These are phyloP conservation scores for Nakaseomyces uthaithaninus DNA, from an alignment of 1,139 yeast genomes.

Conservation along the genomic window DNA sequence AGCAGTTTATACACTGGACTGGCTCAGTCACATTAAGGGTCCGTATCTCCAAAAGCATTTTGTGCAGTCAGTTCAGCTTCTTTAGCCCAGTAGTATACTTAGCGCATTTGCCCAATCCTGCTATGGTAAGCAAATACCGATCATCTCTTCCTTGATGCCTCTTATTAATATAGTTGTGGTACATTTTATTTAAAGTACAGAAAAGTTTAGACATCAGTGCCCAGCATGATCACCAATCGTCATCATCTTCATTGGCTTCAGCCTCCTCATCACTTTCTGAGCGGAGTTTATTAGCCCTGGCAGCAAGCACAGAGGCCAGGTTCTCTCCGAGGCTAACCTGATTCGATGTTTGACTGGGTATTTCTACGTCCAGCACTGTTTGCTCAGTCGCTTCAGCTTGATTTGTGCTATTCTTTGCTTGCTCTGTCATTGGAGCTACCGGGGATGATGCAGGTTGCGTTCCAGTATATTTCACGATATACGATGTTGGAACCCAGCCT, in stretches of 20 bases:
- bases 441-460: not conserved
- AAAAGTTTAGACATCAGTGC: not conserved
- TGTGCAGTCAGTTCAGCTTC: no score
- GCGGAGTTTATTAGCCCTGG: slow-evolving; percentile 71
- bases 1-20: no score
- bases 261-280: slow-evolving; percentile 71
- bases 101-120: no score
- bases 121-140: not conserved
- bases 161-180: not conserved
- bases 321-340: slow-evolving; percentile 60
- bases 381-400: not conserved
- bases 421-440: slow-evolving; percentile 8
- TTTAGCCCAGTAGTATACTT: no score
- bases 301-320: slow-evolving; percentile 81
- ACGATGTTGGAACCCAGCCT: slow-evolving; percentile 98
- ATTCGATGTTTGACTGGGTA: slow-evolving; percentile 44
- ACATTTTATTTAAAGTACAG: not conserved
- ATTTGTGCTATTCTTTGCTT: slow-evolving; percentile 9
- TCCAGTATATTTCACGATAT: slow-evolving; percentile 54
- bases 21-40: no score
- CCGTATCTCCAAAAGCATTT: no score
- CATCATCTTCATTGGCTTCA: slow-evolving; percentile 51
- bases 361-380: slow-evolving; percentile 10
- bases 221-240: slow-evolving; percentile 37
- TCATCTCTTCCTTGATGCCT: not conserved